Conservation (phyloP, 306 rosid species). For the Prunus padus region DNA sequence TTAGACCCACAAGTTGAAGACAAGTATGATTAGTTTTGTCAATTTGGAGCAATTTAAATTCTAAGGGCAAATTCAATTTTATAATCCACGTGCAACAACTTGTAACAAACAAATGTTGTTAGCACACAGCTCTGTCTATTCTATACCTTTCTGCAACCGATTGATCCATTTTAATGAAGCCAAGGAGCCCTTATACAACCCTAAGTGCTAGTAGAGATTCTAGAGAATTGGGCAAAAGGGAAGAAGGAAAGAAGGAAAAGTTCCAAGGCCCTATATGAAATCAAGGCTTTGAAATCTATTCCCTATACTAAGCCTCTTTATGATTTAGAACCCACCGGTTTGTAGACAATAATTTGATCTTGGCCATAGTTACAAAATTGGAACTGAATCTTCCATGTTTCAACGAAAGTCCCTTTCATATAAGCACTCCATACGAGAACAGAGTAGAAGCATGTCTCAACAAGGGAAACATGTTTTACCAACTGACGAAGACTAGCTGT, state of each 20-base stretch:
- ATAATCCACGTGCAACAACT: background rate
- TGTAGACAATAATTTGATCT: background rate
- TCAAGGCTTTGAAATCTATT: background rate
- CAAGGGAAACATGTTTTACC: background rate
- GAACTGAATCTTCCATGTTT: background rate
- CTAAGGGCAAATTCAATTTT: background rate
- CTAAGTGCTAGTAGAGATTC: background rate
- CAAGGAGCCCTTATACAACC: background rate
- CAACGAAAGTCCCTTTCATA: background rate
- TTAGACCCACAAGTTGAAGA: background rate
- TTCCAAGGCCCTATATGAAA: background rate
- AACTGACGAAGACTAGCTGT: background rate
- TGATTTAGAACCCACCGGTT: background rate
- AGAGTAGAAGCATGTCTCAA: background rate
- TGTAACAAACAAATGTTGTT: background rate
- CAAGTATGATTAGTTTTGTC: background rate
- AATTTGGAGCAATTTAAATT: background rate
- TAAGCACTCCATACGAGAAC: background rate
- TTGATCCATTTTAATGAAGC: background rate
- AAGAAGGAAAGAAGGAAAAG: background rate
- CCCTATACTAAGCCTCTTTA: background rate
- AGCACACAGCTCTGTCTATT: background rate
- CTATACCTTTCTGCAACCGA: background rate
- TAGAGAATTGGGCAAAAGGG: too few relatives aligned
- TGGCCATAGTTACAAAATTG: background rate